Evolutionary conservation across 2,329 filamentous ascomycete species (phyloP).

Genomic region (Fusarium irregulare): DNA sequence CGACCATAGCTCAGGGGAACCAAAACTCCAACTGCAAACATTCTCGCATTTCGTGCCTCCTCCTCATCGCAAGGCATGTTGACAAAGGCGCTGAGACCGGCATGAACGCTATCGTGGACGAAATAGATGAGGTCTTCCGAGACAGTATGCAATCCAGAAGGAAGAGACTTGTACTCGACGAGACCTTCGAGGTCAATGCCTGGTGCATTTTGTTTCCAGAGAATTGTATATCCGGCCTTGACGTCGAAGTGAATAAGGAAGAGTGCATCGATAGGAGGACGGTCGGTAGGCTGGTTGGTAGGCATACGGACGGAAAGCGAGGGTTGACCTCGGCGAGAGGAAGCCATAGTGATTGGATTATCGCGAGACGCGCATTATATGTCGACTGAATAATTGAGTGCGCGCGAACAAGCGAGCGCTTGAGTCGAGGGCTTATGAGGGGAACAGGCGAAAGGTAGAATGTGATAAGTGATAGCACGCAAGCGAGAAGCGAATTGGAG

Average conservation of each 20-base stretch:
- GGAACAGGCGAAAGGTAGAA: slow-evolving; percentile 14
- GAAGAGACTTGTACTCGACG: slow-evolving; percentile 96
- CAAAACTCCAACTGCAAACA: slow-evolving; percentile 90
- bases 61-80: slow-evolving; percentile 83
- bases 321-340: slow-evolving; percentile 54
- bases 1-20: slow-evolving; percentile 88
- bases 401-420: slow-evolving; percentile 14
- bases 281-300: slow-evolving; percentile 46
- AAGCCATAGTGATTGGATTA: slow-evolving; percentile 53
- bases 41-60: slow-evolving; percentile 85
- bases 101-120: slow-evolving; percentile 81
- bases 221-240: slow-evolving; percentile 90
- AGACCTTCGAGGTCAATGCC: slow-evolving; percentile 83
- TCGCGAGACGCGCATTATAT: slow-evolving; percentile 47
- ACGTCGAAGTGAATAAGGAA: slow-evolving; percentile 94
- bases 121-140: slow-evolving; percentile 93
- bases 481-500: slow-evolving; percentile 5
- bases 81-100: slow-evolving; percentile 91
- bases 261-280: slow-evolving; percentile 72
- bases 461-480: slow-evolving; percentile 13
- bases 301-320: slow-evolving; percentile 55
- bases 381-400: background rate
- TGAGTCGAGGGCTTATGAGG: slow-evolving; percentile 5
- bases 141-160: slow-evolving; percentile 91
- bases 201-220: slow-evolving; percentile 81